Conservation (phyloP, 106 monocot genomes). For the Amphibolis antarctica region DNA sequence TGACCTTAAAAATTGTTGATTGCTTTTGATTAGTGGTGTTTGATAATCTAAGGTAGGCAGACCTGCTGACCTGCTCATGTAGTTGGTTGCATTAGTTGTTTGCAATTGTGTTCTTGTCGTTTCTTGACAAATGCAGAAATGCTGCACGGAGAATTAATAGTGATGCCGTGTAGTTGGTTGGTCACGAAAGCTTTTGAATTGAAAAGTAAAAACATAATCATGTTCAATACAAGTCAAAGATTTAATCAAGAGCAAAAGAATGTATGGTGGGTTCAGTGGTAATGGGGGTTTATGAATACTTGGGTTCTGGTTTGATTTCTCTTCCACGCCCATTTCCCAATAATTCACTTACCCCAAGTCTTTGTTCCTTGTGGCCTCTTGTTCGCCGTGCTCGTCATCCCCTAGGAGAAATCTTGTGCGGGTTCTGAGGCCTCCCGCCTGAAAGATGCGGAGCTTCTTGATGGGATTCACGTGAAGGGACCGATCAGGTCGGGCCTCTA, state of each 20-base stretch:
- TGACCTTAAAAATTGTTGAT: neutral
- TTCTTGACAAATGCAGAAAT: neutral
- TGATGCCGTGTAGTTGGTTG: slow-evolving; percentile 3
- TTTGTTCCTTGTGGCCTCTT: neutral
- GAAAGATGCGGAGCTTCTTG: no score
- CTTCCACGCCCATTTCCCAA: neutral
- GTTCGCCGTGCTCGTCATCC: neutral
- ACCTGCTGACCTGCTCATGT: slow-evolving; percentile 10
- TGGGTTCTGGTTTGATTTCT: neutral
- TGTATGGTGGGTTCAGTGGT: neutral
- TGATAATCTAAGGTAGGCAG: neutral
- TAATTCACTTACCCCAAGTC: neutral
- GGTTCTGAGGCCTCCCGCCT: no score
- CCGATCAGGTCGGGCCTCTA: neutral
- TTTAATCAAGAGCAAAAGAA: no score
- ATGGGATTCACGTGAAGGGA: neutral
- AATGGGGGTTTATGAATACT: neutral
- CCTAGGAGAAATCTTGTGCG: neutral
- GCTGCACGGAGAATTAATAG: neutral
- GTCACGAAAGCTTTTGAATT: neutral
- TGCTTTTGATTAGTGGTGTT: neutral
- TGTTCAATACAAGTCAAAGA: neutral
- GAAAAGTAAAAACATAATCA: no score
- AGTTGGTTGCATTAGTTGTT: neutral
- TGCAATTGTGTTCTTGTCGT: neutral